These are phyloP conservation scores for Sherardia arvensis DNA, from an alignment of 257 asterid species.

Conservation along the genomic window DNA sequence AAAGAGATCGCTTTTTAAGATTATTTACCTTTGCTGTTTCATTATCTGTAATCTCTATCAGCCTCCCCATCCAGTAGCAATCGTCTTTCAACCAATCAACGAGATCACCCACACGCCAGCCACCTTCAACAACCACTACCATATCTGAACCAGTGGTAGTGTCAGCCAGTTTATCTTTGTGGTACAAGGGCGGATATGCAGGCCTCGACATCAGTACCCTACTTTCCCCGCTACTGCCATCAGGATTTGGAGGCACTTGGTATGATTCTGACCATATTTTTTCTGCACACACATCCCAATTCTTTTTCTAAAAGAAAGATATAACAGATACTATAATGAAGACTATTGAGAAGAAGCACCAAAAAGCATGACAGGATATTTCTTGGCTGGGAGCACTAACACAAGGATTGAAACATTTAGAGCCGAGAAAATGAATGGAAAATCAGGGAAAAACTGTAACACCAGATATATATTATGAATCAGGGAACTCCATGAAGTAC, in stretches of 20 bases:
- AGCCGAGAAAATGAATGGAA: background rate
- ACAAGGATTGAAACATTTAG: background rate
- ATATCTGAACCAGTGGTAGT: slow-evolving; percentile 30
- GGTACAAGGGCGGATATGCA: slow-evolving; percentile 42
- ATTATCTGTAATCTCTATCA: slow-evolving; percentile 32
- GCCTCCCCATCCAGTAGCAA: slow-evolving; percentile 63
- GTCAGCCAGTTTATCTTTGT: slow-evolving; percentile 21
- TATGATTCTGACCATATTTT: slow-evolving; percentile 27
- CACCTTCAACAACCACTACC: slow-evolving; percentile 31
- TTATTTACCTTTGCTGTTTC: slow-evolving; percentile 51
- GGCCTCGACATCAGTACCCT: slow-evolving; percentile 51
- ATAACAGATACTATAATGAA: too few relatives aligned
- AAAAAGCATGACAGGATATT: background rate
- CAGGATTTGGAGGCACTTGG: slow-evolving; percentile 21
- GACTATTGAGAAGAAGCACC: background rate
- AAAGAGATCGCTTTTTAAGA: background rate
- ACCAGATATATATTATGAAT: background rate
- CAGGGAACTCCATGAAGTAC: background rate
- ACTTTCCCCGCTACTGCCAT: background rate
- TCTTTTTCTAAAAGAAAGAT: too few relatives aligned
- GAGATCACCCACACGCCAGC: slow-evolving; percentile 72
- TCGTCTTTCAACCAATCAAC: slow-evolving; percentile 51
- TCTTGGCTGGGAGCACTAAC: background rate
- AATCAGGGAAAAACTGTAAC: background rate
- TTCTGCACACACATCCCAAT: slow-evolving; percentile 30